Evolutionary conservation across 768 basidiomycete species (phyloP), one percentile per base, ranked within the genome.

Genomic region (Fibroporia radiculosa): DNA sequence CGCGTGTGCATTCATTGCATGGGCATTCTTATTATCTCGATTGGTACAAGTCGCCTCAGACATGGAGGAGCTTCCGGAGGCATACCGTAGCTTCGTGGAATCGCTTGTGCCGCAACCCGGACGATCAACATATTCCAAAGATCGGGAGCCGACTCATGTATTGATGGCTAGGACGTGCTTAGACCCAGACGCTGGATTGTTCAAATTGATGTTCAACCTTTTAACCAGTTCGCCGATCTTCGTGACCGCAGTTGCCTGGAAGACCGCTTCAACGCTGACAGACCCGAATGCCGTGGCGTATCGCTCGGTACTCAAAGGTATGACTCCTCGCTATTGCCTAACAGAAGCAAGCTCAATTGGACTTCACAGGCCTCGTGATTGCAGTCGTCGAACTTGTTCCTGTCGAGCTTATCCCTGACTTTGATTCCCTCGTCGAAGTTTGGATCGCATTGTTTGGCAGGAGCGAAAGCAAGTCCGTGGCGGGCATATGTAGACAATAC

Each of bases 241-340:
- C 50, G 85, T 88, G 13, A 83, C 84, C 10, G 68, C 83, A 6
- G 59, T 75, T 7, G 82, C 85, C 2, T 83, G 81, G 78, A 78
- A 72, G 44, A 72, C 72, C 6, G 83, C 75, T 1, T 85, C 84
- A 10, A 71, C 75, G 1, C 66, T 87, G 13, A 80, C 79, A 8
- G 83, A 86, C 53, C 78, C 83, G 1, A 91, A 93, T 55, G 78
- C 82, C 0, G 75, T 85, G 20, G 84, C 83, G 0, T 88, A 78
- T 57, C 78, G 90, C 26, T 85, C 87, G 5, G 82, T 92, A 12
- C 53, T 92, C 42, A 95, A 93, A 77, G 87, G 91, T 89, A 34
- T 26, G 69, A 58, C 3, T 33, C 13, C 16, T 33, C 14, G 23
- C 3, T 29, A 3, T 48, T 35, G 1, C 4, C 12, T 13, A 51